Percentiles rank a stretch among this genome's conserved stretches.
Evolutionary conservation across 371 early-diverging fungal genomes (phyloP).

Genomic region (Mucor velutinosus): DNA sequence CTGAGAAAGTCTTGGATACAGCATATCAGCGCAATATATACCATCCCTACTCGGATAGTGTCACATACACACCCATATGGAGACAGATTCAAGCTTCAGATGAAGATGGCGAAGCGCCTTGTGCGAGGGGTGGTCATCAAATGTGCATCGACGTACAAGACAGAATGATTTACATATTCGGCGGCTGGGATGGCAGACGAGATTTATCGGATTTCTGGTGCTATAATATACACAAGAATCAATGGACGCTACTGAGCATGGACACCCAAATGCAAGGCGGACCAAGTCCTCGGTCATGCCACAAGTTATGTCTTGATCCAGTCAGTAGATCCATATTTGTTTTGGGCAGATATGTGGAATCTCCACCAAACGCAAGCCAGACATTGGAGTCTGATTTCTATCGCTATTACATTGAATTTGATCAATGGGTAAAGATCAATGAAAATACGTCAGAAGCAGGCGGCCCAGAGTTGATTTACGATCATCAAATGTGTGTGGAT

Average conservation of each 20-base stretch:
- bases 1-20: conserved; percentile 68
- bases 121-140: conserved; percentile 93
- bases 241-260: conserved; percentile 76
- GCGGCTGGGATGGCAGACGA: conserved; percentile 93
- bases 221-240: conserved; percentile 57
- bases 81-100: conserved; percentile 47
- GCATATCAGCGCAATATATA: conserved; percentile 68
- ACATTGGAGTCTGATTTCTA: conserved; percentile 84
- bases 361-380: conserved; percentile 56
- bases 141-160: conserved; percentile 86
- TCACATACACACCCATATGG: conserved; percentile 79
- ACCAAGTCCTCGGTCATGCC: conserved; percentile 91
- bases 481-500: conserved; percentile 95
- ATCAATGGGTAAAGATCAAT: conserved; percentile 77
- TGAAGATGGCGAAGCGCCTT: conserved; percentile 50
- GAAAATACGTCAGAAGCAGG: conserved; percentile 79
- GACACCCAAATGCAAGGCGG: conserved; percentile 80
- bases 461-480: conserved; percentile 91
- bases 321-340: conserved; percentile 73
- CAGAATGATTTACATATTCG: conserved; percentile 86
- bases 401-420: conserved; percentile 72
- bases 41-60: conserved; percentile 64
- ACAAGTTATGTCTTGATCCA: conserved; percentile 90
- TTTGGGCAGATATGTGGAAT: conserved; percentile 87
- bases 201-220: conserved; percentile 95